phyloP scores from a whole-genome alignment of 805 yeast species.

The Saccharomycopsis fibuligera region DNA sequence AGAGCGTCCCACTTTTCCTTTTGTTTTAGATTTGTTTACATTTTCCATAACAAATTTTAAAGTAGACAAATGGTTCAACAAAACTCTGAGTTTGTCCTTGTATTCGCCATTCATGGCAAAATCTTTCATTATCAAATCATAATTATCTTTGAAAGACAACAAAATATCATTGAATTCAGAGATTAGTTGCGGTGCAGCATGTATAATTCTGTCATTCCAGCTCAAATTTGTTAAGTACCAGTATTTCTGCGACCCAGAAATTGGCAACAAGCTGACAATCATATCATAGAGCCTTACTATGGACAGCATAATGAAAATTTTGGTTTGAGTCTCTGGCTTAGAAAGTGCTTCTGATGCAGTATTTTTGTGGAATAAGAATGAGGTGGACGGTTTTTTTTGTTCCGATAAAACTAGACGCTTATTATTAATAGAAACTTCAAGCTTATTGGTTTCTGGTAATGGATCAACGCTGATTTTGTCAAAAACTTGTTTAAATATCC shows the following conservation, averaged over 20 bases:
- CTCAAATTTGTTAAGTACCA: conserved; percentile 32
- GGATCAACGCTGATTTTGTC: background rate
- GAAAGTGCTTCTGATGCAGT: background rate
- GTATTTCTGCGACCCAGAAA: conserved; percentile 38
- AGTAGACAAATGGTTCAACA: conserved; percentile 49
- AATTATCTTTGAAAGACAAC: conserved; percentile 29
- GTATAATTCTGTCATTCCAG: conserved; percentile 30
- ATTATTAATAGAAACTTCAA: background rate
- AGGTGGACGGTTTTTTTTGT: no score
- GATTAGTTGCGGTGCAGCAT: conserved; percentile 30
- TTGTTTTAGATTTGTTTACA: conserved; percentile 27
- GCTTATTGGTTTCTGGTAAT: background rate
- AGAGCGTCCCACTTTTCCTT: background rate
- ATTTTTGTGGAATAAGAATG: no score
- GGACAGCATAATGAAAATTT: conserved; percentile 24
- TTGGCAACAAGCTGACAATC: conserved; percentile 45
- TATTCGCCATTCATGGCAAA: conserved; percentile 45
- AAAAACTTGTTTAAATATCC: background rate
- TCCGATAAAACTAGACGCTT: background rate
- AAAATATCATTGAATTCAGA: conserved; percentile 35
- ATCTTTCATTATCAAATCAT: conserved; percentile 30
- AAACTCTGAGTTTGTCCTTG: conserved; percentile 46
- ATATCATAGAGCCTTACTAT: conserved; percentile 32
- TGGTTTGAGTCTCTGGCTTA: conserved; percentile 13
- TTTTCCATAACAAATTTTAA: conserved; percentile 44